A percentile compares a stretch with the other conserved stretches of the same genome.
These are phyloP conservation scores for Cruciata laevipes DNA, from an alignment of 257 asterid genomes.

Conservation along the genomic window DNA sequence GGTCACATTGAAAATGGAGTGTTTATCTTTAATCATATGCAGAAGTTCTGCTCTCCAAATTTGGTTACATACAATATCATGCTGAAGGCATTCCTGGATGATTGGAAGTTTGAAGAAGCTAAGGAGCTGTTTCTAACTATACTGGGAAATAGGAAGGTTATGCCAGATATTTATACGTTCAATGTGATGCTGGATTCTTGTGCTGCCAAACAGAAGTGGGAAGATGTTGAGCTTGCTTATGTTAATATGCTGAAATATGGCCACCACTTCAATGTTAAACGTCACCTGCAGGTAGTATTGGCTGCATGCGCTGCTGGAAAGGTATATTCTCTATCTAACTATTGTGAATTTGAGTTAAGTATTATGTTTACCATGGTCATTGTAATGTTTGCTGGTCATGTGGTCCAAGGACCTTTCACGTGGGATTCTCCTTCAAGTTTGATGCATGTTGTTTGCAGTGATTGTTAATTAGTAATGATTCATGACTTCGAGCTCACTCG, in stretches of 20 bases:
- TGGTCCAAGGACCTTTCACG: neutral
- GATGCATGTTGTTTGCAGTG: neutral
- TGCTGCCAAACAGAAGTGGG: slow-evolving; percentile 59
- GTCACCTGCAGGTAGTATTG: slow-evolving; percentile 62
- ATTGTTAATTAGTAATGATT: neutral
- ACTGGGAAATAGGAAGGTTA: slow-evolving; percentile 51
- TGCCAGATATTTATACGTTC: slow-evolving; percentile 76
- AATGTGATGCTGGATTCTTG: slow-evolving; percentile 82
- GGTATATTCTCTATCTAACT: slow-evolving; percentile 36
- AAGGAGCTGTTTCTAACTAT: slow-evolving; percentile 48
- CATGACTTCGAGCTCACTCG: neutral
- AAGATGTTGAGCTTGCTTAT: slow-evolving; percentile 64
- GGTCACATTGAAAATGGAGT: slow-evolving; percentile 53
- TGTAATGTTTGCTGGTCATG: neutral
- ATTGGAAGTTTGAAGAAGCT: slow-evolving; percentile 65
- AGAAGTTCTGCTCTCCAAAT: slow-evolving; percentile 78
- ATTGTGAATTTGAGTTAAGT: neutral
- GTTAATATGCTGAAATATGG: slow-evolving; percentile 64
- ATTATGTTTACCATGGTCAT: neutral
- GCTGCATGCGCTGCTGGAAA: slow-evolving; percentile 70
- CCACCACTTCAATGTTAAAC: slow-evolving; percentile 69
- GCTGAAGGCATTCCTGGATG: slow-evolving; percentile 71
- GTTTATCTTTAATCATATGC: slow-evolving; percentile 65
- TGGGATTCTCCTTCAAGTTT: neutral
- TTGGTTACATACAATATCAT: slow-evolving; percentile 66